Conservation (phyloP, 108 stramenopile species). For the Pseudonitzschia multistriata region DNA sequence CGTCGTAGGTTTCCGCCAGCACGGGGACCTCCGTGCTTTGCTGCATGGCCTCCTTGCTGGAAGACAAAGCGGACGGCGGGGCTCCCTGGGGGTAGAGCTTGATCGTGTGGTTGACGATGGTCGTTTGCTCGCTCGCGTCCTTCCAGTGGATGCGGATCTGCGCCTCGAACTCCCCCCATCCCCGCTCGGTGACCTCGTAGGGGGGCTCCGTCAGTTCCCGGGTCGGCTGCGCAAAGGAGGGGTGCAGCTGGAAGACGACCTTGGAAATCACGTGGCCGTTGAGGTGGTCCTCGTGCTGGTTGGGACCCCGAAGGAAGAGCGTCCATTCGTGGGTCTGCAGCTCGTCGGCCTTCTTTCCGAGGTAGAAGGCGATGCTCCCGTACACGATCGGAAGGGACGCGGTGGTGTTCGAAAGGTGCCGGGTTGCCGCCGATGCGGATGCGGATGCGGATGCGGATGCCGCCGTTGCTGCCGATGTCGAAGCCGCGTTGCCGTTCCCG, state of each 20-base stretch:
- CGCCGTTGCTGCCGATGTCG: neutral
- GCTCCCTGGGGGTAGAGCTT: conserved; percentile 79
- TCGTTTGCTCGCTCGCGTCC: conserved; percentile 77
- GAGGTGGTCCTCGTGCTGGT: conserved; percentile 67
- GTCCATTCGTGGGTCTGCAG: conserved; percentile 89
- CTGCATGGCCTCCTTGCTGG: conserved; percentile 6
- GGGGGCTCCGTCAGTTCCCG: conserved; percentile 81
- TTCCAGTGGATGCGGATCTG: conserved; percentile 88
- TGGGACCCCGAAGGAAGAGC: conserved; percentile 85
- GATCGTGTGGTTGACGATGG: conserved; percentile 70
- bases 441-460: neutral
- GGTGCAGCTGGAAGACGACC: conserved; percentile 95
- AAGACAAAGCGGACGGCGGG: conserved; percentile 9
- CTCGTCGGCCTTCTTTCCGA: conserved; percentile 86
- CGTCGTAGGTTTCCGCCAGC: conserved; percentile 92
- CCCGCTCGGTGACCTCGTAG: conserved; percentile 92
- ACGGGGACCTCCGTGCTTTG: conserved; percentile 66
- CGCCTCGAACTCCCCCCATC: conserved; percentile 99
- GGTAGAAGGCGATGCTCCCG: conserved; percentile 89
- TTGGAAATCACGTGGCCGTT: conserved; percentile 63
- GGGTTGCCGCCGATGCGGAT: neutral
- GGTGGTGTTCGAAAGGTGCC: conserved; percentile 53
- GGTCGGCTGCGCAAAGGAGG: conserved; percentile 88
- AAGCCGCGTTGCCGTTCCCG: neutral
- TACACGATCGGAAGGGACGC: conserved; percentile 89